phyloP scores from a whole-genome alignment of 345 rosid genomes.

The Gossypium herbaceum region DNA sequence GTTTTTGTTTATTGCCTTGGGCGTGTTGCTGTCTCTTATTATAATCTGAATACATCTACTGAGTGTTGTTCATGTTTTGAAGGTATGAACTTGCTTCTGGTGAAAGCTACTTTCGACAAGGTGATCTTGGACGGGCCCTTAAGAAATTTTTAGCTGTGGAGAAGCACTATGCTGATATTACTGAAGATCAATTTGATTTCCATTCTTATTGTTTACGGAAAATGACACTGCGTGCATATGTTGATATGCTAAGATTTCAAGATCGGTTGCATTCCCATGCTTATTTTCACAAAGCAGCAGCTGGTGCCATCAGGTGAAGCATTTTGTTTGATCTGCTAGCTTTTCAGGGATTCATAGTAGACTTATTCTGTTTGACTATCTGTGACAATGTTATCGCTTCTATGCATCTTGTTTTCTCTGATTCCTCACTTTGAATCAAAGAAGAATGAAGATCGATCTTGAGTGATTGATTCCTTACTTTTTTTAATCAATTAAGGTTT shows the following conservation, averaged over 20 bases:
- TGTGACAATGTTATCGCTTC: not conserved
- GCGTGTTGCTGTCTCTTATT: not conserved
- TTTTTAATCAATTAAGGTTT: too few species aligned
- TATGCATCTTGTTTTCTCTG: not conserved
- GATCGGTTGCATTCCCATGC: constrained; percentile 89
- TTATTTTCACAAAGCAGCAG: constrained; percentile 95
- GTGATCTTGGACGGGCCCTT: constrained; percentile 91
- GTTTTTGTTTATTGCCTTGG: constrained; percentile 27
- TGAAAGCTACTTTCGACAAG: constrained; percentile 92
- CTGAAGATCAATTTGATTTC: constrained; percentile 98
- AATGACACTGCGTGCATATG: constrained; percentile 95
- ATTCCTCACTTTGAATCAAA: too few species aligned
- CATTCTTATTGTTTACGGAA: constrained; percentile 97
- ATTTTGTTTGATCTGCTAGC: constrained; percentile 12
- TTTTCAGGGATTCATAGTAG: constrained; percentile 7
- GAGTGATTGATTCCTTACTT: too few species aligned
- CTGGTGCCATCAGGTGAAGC: constrained; percentile 81
- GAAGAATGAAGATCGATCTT: too few species aligned
- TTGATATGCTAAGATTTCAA: constrained; percentile 97
- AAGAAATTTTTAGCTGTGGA: constrained; percentile 95
- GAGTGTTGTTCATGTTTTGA: constrained; percentile 17
- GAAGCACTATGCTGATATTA: constrained; percentile 97
- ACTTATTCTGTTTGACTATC: not conserved
- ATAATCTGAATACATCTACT: constrained; percentile 10
- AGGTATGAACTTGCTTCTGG: constrained; percentile 99